These are phyloP conservation scores for Singerocomus inundabilis DNA, from an alignment of 1,284 basidiomycete genomes.

Conservation along the genomic window DNA sequence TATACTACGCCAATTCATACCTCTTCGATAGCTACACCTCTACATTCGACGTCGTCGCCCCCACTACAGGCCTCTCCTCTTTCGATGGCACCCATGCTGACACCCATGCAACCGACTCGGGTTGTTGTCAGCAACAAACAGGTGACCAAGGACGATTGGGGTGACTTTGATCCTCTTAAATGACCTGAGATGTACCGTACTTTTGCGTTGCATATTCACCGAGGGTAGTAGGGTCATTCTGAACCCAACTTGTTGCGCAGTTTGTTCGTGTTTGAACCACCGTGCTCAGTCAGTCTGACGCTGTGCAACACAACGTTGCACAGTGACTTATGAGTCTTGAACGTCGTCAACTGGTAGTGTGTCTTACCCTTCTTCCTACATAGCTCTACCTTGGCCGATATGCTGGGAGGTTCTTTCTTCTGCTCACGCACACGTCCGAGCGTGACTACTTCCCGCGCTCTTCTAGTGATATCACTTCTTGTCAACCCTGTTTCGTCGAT, in stretches of 20 bases:
- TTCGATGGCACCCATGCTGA: conserved; percentile 51
- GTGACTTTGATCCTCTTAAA: conserved; percentile 70
- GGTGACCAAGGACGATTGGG: conserved; percentile 63
- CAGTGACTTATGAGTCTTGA: conserved; percentile 9
- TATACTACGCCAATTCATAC: conserved; percentile 18
- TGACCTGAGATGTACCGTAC: conserved; percentile 18
- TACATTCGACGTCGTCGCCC: conserved; percentile 33
- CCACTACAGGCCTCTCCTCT: conserved; percentile 39
- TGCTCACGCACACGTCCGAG: neutral
- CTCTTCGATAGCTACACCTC: conserved; percentile 20
- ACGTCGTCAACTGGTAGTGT: neutral
- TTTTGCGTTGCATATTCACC: neutral
- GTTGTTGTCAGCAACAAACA: conserved; percentile 43
- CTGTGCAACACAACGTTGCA: neutral
- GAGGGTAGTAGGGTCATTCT: neutral
- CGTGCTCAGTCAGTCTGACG: neutral
- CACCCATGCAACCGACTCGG: conserved; percentile 54
- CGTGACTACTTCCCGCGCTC: neutral
- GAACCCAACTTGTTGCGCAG: neutral
- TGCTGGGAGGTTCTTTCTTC: conserved; percentile 9
- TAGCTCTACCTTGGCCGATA: conserved; percentile 4
- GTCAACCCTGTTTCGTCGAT: conserved; percentile 36
- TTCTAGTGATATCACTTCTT: conserved; percentile 22
- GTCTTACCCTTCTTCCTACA: neutral
- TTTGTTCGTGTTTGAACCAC: conserved; percentile 30